Evolutionary conservation across 352 stramenopile genomes (phyloP).

Genomic region (Phytophthora foliorum): DNA sequence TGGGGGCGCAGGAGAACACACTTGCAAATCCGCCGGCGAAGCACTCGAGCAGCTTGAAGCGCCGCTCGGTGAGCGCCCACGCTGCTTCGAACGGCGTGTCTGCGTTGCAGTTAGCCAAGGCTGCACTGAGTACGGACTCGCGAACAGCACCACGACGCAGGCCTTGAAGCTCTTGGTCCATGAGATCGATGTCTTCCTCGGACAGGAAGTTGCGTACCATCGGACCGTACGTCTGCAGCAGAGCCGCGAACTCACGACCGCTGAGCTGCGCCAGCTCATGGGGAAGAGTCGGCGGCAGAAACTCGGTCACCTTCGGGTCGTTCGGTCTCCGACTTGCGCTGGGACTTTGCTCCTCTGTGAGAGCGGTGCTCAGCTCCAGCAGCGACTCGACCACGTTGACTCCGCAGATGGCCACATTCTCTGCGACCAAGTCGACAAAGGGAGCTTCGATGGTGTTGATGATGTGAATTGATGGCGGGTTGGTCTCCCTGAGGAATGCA

Average conservation of each 20-base stretch:
- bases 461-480: constrained; percentile 29
- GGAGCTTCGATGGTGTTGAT: constrained; percentile 42
- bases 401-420: constrained; percentile 46
- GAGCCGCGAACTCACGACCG: constrained; percentile 54
- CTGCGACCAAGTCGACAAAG: constrained; percentile 41
- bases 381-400: constrained; percentile 57
- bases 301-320: constrained; percentile 18
- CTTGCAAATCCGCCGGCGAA: constrained; percentile 72
- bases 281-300: constrained; percentile 56
- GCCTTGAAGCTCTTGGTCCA: constrained; percentile 46
- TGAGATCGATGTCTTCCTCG: constrained; percentile 41
- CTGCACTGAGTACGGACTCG: constrained; percentile 32
- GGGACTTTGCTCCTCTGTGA: constrained; percentile 12
- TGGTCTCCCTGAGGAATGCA: constrained; percentile 55
- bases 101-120: constrained; percentile 30
- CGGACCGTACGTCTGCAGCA: constrained; percentile 46
- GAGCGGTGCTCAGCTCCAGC: constrained; percentile 37
- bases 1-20: constrained; percentile 37
- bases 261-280: constrained; percentile 60
- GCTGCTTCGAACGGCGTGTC: constrained; percentile 51
- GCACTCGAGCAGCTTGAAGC: constrained; percentile 60
- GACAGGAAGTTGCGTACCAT: constrained; percentile 40
- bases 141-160: constrained; percentile 31
- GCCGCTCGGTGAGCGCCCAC: constrained; percentile 45
- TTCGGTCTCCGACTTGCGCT: constrained; percentile 10